These are phyloP conservation scores for Cyberlindnera americana DNA, from an alignment of 805 yeast genomes.

Conservation along the genomic window DNA sequence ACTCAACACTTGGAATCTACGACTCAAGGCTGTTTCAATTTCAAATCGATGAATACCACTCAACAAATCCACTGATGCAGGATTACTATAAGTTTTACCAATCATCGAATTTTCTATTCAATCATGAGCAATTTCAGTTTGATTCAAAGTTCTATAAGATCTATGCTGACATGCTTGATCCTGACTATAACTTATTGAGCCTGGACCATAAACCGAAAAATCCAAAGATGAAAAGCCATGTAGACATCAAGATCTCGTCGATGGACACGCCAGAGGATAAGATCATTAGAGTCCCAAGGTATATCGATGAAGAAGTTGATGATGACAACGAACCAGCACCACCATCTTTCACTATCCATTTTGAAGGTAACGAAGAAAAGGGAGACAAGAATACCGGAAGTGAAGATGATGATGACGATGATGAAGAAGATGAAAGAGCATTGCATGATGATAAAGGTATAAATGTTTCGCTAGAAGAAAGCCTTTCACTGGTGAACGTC, in stretches of 20 bases:
- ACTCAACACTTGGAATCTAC: conserved; percentile 18
- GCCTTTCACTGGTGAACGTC: conserved; percentile 7
- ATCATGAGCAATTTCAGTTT: conserved; percentile 13
- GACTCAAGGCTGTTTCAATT: conserved; percentile 15
- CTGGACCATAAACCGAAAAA: conserved; percentile 1
- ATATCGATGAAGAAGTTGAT: conserved; percentile 16
- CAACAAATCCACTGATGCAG: conserved; percentile 4
- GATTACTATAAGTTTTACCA: conserved; percentile 17
- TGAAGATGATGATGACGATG: neutral
- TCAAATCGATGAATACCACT: conserved; percentile 2
- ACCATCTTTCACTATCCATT: conserved; percentile 25
- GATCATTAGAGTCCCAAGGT: conserved; percentile 24
- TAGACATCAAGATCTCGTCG: conserved; percentile 18
- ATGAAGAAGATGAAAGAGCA: neutral
- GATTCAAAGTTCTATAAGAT: conserved; percentile 13
- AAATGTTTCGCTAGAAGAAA: conserved; percentile 3
- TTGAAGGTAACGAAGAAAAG: conserved; percentile 10
- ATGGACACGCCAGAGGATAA: conserved; percentile 24
- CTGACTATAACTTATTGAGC: conserved; percentile 21
- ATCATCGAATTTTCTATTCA: conserved; percentile 16
- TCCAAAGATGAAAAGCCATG: neutral
- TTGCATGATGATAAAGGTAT: conserved; percentile 3
- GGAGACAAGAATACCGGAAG: neutral
- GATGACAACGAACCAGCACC: conserved; percentile 23
- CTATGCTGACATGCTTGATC: conserved; percentile 23